Evolutionary conservation across 140 eudicot genomes (phyloP), one percentile per base, ranked within the genome.

Genomic region (Bidens hawaiensis): DNA sequence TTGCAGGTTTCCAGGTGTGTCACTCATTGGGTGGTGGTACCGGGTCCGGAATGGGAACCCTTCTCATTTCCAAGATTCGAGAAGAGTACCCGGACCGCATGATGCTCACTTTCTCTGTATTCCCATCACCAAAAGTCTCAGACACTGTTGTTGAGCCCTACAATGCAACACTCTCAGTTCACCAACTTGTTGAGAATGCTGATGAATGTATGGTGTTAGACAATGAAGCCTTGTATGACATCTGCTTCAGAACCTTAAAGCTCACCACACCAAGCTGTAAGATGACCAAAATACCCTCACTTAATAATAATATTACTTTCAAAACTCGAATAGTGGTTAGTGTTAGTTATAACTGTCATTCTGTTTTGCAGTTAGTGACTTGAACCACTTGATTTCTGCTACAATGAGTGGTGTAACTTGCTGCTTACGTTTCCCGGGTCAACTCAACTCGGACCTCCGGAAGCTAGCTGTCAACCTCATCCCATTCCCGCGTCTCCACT

Each of bases 11-110:
- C 28, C 90, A 83, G 55, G 89, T 83, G 12, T 83, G 89, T 71
- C 89, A 83, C 62, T 83, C 89, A 0, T 76, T 83, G 79, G 90
- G 91, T 50, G 91, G 91, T 71, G 91, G 91, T 34, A 83, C 90
- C 28, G 90, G 90, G 18, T 83, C 90, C 0, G 86, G 90, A 62
- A 83, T 83, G 90, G 90, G 90, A 73, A 83, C 90, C 6, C 86
- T 83, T 62, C 83, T 83, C 41, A 83, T 83, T 48, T 83, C 90
- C 76, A 83, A 83, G 56, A 82, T 82, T 68, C 55, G 89, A 50
- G 89, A 83, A 76, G 89, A 83, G 59, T 83, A 79, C 51, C 86
- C 90, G 0, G 90, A 83, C 54, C 82, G 90, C 24, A 83, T 83
- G 90, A 83, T 83, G 90, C 90, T 83, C 47, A 83, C 90, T 18